These are phyloP conservation scores for Vitis hybrid DNA, from an alignment of 177 flowering plant species.

Conservation along the genomic window DNA sequence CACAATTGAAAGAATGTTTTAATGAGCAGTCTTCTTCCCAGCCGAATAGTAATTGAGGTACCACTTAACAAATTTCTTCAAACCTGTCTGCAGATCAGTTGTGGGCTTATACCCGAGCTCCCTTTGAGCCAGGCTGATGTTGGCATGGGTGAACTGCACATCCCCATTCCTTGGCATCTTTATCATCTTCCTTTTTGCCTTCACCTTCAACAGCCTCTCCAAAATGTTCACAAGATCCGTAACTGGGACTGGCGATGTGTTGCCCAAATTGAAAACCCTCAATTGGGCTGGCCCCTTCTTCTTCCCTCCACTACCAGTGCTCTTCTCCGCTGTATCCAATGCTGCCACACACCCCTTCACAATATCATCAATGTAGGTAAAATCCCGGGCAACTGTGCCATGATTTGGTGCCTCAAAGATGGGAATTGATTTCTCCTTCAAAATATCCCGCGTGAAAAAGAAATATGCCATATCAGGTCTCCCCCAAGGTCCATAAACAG, in stretches of 20 bases:
- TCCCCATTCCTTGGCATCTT: slow-evolving; percentile 66
- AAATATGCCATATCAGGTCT: slow-evolving; percentile 80
- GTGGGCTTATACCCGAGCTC: slow-evolving; percentile 67
- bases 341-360: slow-evolving; percentile 64
- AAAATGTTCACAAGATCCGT: slow-evolving; percentile 51
- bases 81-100: slow-evolving; percentile 62
- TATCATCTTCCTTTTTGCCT: slow-evolving; percentile 51
- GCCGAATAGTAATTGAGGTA: slow-evolving; percentile 44
- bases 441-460: slow-evolving; percentile 60
- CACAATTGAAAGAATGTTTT: slow-evolving; percentile 15
- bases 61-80: slow-evolving; percentile 74
- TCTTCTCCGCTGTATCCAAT: slow-evolving; percentile 66
- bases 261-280: slow-evolving; percentile 66
- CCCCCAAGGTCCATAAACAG: slow-evolving; percentile 78
- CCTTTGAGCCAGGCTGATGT: slow-evolving; percentile 59
- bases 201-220: slow-evolving; percentile 61
- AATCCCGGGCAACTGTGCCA: slow-evolving; percentile 68
- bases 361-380: slow-evolving; percentile 73
- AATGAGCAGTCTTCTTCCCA: slow-evolving; percentile 49
- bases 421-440: slow-evolving; percentile 53
- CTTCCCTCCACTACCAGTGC: slow-evolving; percentile 73
- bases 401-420: slow-evolving; percentile 51
- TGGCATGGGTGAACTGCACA: slow-evolving; percentile 67
- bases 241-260: slow-evolving; percentile 67
- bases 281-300: slow-evolving; percentile 60